Base-by-base conservation (phyloP, 345 rosid species). In the Ceriops zippeliana region DNA sequence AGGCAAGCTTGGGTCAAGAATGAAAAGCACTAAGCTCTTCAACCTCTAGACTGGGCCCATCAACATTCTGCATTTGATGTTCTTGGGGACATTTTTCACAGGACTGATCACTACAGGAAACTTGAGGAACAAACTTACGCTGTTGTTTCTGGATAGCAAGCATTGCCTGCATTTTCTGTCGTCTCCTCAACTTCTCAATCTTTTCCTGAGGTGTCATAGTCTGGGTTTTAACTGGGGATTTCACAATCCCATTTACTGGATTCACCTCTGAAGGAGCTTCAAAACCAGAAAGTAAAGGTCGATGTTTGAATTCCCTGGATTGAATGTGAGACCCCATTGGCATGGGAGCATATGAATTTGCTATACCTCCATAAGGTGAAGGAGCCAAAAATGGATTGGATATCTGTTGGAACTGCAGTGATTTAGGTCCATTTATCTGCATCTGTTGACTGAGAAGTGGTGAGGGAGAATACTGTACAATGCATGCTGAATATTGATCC, bases 101-200 rank as follows among this genome's bases (percentile, higher is more conserved):
- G 59, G 84, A 74, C 66, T 75, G 85, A 78, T 78, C 83, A 60
- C 70, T 52, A 66, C 75, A 60, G 60, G 85, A 73, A 59, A 76
- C 72, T 75, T 84, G 84, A 68, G 80, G 81, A 65, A 74, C 70
- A 77, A 90, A 85, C 80, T 92, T 90, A 84, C 82, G 87, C 38
- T 83, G 90, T 79, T 95, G 97, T 73, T 90, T 84, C 83, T 87
- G 90, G 76, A 95, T 90, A 69, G 99, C 99, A 80, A 87, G 85
- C 86, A 95, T 77, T 70, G 99, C 99, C 80, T 85, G 99, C 88
- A 95, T 88, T 78, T 95, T 96, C 83, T 95, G 99, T 72, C 91
- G 81, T 59, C 97, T 83, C 83, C 92, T 84, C 67, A 95, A 78
- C 67, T 95, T 95, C 80, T 92, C 97, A 62, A 92, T 85, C 80